Conservation (phyloP, 148 eudicot species). For the Spergularia bocconei region DNA sequence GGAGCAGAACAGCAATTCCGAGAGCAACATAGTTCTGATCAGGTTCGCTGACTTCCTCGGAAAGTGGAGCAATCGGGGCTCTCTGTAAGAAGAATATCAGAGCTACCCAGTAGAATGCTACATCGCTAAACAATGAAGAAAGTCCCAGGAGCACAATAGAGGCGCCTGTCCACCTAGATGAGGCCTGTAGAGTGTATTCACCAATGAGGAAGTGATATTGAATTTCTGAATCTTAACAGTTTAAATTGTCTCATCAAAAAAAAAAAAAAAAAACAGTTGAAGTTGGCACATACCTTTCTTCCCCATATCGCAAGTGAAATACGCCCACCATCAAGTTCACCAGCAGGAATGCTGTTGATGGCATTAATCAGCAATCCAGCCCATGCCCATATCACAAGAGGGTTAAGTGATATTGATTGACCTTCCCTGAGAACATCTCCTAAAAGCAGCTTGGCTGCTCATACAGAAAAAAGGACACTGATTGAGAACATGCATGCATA, state of each 20-base stretch:
- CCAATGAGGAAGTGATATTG: not conserved
- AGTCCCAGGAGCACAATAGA: slow-evolving; percentile 84
- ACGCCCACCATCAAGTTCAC: slow-evolving; percentile 97
- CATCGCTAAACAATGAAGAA: slow-evolving; percentile 78
- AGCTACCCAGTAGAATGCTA: slow-evolving; percentile 92
- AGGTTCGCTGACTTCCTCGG: slow-evolving; percentile 87
- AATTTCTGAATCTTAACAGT: not conserved
- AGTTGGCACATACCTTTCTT: slow-evolving; percentile 61
- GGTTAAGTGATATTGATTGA: slow-evolving; percentile 78
- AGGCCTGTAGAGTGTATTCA: slow-evolving; percentile 52
- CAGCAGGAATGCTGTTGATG: slow-evolving; percentile 96
- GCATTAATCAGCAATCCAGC: slow-evolving; percentile 98
- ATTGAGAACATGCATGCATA: slow-evolving; percentile 11
- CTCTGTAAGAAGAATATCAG: slow-evolving; percentile 91
- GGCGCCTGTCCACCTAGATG: slow-evolving; percentile 59
- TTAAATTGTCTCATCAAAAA: not conserved
- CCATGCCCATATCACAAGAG: slow-evolving; percentile 99
- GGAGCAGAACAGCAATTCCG: slow-evolving; percentile 64
- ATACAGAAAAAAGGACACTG: slow-evolving; percentile 16
- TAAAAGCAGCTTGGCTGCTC: slow-evolving; percentile 76
- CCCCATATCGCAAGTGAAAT: slow-evolving; percentile 94
- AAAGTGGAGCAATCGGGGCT: slow-evolving; percentile 83
- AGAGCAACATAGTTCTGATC: slow-evolving; percentile 61
- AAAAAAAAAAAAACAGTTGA: not conserved
- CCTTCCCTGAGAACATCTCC: slow-evolving; percentile 97